Base-by-base conservation (phyloP, 2,329 filamentous ascomycete species). In the Colletotrichum gigasporum region DNA sequence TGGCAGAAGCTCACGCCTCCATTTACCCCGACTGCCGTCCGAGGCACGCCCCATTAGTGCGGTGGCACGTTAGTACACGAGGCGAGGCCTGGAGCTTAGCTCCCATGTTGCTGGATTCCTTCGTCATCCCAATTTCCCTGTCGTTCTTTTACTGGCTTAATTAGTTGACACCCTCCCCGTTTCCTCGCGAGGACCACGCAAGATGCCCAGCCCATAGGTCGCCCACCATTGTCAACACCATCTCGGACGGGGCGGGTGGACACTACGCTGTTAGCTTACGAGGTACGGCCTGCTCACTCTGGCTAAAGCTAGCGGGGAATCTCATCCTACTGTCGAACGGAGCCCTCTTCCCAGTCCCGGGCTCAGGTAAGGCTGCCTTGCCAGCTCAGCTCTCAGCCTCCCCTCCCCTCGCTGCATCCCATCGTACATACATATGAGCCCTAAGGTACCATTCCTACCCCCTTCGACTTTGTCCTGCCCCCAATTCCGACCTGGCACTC, bases 341-440 rank as follows among this genome's bases (percentile, higher is more conserved):
- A 34, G 42, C 6, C 34, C 34, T 42, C 48, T 45, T 28, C 39
- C 22, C n/a, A n/a, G n/a, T 47, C n/a, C 32, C 35, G 30, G 39
- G 22, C 45, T 39, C 47, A 47, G 51, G 58, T 65, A 53, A 58
- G 58, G 63, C 58, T 65, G 51, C 20, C 26, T 65, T 28, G 47
- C 47, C 45, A 42, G 39, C 44, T 53, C 51, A 58, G 63, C 51
- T 58, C 37, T 64, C 44, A 53, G 58, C 59, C 59, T 65, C 51
- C 35, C 11, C 48, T 35, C 32, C 47, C 20, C 42, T 54, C 26
- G 32, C 24, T 54, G 56, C 41, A 47, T 18, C 30, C 37, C 26
- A 63, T 53, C 16, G 41, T 65, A 55, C 62, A 55, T 65, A 63
- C 58, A 63, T 65, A 65, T 65, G 63, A 39, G 45, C 28, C 47